Base-by-base conservation (phyloP, 495 filamentous ascomycete species). In the Melanomma pulvis-pyrius region DNA sequence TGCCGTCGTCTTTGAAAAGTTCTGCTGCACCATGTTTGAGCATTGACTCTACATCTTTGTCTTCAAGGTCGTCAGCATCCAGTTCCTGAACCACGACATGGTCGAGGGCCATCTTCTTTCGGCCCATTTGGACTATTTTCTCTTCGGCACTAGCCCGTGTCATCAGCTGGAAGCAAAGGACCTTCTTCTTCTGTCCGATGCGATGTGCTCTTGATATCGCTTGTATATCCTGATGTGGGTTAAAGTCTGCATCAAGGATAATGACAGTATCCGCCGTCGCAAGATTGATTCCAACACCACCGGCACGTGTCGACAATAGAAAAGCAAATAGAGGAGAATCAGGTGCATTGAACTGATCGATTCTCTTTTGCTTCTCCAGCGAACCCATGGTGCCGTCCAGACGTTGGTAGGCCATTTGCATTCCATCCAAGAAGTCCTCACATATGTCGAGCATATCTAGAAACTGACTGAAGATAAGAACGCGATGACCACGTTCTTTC, bases 251-350 rank as follows among this genome's bases (percentile, higher is more conserved):
- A 72, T 99, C 94, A 68, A 97, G 87, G 52, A 99, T 97, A 58
- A 99, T 97, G 65, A 99, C 94, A 0, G 96, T 99, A 71, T 99
- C 94, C 2, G 94, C 94, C 29, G 92, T 96, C 0, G 96, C 94
- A 50, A 99, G 84, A 72, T 99, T 99, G 79, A 99, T 99, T 17
- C 94, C 94, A 1, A 98, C 93, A 54, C 94, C 94, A 39, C 94
- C 94, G 6, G 94, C 92, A 65, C 94, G 88, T 17, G 94, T 99
- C 0, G 92, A 96, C 0, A 99, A 82, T 22, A 98, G 78, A 76
- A 99, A 97, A 0, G 88, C 91, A 71, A 98, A 98, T 9, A 91
- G 79, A 1, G 85, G 79, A 0, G 93, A 97, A 46, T 89, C 81
- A 0, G 91, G 88, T 2, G 87, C 91, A 74, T 99, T 99, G 79